These are phyloP conservation scores for Hansfordia pulvinata DNA, from an alignment of 2,329 filamentous ascomycete species.

Conservation along the genomic window DNA sequence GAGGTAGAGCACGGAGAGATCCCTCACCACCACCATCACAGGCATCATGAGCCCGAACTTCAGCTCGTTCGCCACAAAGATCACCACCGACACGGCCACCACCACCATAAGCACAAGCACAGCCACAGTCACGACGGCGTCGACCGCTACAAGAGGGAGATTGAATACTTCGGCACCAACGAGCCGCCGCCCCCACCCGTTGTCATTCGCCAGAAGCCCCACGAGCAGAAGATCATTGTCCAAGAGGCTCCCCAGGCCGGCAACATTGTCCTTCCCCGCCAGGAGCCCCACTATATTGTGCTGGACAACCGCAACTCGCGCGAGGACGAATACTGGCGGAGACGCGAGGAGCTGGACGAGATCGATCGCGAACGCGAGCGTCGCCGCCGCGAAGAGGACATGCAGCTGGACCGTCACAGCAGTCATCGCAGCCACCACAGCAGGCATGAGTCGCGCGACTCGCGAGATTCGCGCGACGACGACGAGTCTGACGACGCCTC, in stretches of 20 bases:
- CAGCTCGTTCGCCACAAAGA: constrained; percentile 16
- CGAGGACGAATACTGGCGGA: constrained; percentile 24
- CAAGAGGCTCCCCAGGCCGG: constrained; percentile 40
- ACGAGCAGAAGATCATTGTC: constrained; percentile 47
- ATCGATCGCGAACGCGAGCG: constrained; percentile 31
- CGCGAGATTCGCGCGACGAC: constrained; percentile 21
- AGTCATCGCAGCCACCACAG: constrained; percentile 20
- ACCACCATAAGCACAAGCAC: constrained; percentile 12
- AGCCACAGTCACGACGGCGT: constrained; percentile 33
- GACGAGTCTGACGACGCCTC: constrained; percentile 29
- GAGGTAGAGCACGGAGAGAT: constrained; percentile 10
- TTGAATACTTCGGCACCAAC: constrained; percentile 44
- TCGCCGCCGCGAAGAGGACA: constrained; percentile 24
- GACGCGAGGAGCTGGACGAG: constrained; percentile 19
- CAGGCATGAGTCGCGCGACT: too few relatives aligned
- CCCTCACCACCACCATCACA: constrained; percentile 7
- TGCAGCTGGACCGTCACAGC: constrained; percentile 16
- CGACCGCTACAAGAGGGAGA: constrained; percentile 47
- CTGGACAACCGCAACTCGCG: too few relatives aligned
- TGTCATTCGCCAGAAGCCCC: constrained; percentile 39
- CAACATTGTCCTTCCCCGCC: constrained; percentile 33
- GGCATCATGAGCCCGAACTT: constrained; percentile 15
- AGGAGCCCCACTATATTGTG: constrained; percentile 30
- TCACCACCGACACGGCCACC: constrained; percentile 12
- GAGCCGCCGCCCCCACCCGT: constrained; percentile 35